Evolutionary conservation across 2,329 filamentous ascomycete genomes (phyloP), one percentile per base, ranked within the genome.

Genomic region (Stemphylium vesicarium): DNA sequence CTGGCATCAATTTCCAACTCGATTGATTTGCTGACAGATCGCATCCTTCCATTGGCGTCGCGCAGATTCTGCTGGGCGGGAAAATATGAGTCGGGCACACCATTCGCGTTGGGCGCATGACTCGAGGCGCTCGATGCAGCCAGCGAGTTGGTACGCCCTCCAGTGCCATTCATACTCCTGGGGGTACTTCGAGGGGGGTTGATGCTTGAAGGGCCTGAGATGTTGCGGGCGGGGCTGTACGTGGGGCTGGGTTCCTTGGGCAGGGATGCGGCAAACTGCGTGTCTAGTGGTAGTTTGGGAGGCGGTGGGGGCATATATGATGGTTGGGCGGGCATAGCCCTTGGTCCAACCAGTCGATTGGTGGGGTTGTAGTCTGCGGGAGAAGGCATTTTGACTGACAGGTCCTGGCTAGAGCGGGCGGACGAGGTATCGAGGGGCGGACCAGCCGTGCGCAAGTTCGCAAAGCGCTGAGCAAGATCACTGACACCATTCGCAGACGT

Each of bases 201-300:
- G 8, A 89, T 84, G 20, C 85, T 82, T 56, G 87, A 86, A 20
- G 84, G 85, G 3, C 87, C 86, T 4, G 88, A 80, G 51, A 86
- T 89, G 24, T 90, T 90, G 31, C 89, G 82, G 1, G 88, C 88
- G n/a, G 90, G 90, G 64, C 87, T 92, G 68, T 92, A 93, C 4
- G 90, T 90, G 7, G 90, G 88, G 65, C 88, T 88, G 1, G 90
- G 90, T 40, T 88, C 77, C 70, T 89, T 89, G 10, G 89, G 89
- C 67, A 92, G 77, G 13, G 80, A 80, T 10, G 84, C 80, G 7
- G 84, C 71, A n/a, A 82, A 59, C n/a, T 74, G 71, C 22, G 79
- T 84, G 41, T 84, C 78, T 1, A 86, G 64, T 2, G 80, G 78
- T 9, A 84, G 69, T 45, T 79, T 79, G 1, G 79, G 76, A 38